Base-by-base conservation (phyloP, 441 rosid genomes). In the Croton laevigatus region DNA sequence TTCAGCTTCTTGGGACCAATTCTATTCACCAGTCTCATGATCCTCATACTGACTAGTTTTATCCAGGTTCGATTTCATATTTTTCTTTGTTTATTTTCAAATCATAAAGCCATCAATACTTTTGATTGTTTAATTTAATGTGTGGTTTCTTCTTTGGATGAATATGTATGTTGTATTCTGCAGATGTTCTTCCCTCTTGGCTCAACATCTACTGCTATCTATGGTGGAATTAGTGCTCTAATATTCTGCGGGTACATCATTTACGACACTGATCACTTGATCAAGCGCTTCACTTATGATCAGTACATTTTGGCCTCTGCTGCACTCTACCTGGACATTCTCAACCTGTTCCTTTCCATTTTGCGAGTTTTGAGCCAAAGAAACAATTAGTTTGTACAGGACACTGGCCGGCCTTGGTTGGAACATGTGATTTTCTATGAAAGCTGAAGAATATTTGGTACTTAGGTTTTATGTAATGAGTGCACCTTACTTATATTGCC, bases 111-210 rank as follows among this genome's bases (percentile, higher is more conserved):
- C 14, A n/a, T 4, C 20, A 34, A 40, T 23, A 17, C 8, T 0
- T 48, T 27, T 34, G 11, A 44, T 51, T 9, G 55, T 32, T 52
- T 37, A 49, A 49, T 8, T 6, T 3, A 9, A 27, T 27, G 32
- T 27, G 32, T 2, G 32, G 32, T 27, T 27, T 27, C 32, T 27
- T 27, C 32, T 16, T 37, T 22, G 20, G 20, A 12, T 38, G 53
- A 57, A 23, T 8, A 2, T 69, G 32, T 16, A 10, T 58, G 61
- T 4, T 49, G 32, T 13, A n/a, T 63, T 4, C 36, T 71, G 78
- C 85, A 94, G 98, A 78, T 86, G 88, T 78, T 94, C 84, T 91
- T 85, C 83, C 98, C 98, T 2, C 82, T 91, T 40, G 97, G 97
- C 22, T 75, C 98, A 32, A 87, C 90, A 17, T 84, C 95, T 58